A percentile compares a stretch with the other conserved stretches of the same genome.
Conservation (phyloP, 2,329 filamentous ascomycete species). For the Penicillium polonicum region DNA sequence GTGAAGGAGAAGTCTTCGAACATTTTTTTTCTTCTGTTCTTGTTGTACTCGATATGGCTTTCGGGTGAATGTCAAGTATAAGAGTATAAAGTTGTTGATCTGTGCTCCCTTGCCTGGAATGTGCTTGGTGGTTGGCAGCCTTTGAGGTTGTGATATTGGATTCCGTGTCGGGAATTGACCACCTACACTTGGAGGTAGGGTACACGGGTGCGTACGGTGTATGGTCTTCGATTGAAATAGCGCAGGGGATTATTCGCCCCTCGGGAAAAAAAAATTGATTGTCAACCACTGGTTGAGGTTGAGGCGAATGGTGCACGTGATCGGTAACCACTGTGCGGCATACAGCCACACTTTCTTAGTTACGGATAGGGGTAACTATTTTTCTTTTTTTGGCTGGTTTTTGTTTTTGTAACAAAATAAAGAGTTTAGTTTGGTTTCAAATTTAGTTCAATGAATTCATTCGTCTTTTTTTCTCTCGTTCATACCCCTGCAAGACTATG, state of each 20-base stretch:
- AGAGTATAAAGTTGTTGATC: not conserved
- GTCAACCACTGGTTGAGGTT: slow-evolving; percentile 10
- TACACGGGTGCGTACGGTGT: not conserved
- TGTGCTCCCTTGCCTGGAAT: not conserved
- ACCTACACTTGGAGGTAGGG: not conserved
- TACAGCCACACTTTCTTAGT: not conserved
- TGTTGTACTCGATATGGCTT: not conserved
- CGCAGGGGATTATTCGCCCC: slow-evolving; percentile 5
- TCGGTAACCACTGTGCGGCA: slow-evolving; percentile 3
- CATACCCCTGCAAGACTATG: not conserved
- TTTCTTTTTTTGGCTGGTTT: not conserved
- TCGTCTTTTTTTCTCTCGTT: not conserved
- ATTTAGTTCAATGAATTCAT: not conserved
- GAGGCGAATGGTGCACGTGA: slow-evolving; percentile 9
- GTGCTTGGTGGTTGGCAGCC: not conserved
- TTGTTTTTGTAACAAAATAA: not conserved
- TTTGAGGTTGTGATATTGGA: not conserved
- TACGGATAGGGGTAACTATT: not conserved
- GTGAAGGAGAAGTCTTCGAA: slow-evolving; percentile 13
- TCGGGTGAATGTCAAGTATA: not conserved
- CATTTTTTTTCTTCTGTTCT: not conserved
- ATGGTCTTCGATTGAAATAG: not conserved
- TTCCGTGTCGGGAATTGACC: not conserved
- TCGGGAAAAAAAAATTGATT: slow-evolving; percentile 9
- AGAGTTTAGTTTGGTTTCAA: not conserved